Base-by-base conservation (phyloP, 805 yeast species). In the Starmerella geochares region DNA sequence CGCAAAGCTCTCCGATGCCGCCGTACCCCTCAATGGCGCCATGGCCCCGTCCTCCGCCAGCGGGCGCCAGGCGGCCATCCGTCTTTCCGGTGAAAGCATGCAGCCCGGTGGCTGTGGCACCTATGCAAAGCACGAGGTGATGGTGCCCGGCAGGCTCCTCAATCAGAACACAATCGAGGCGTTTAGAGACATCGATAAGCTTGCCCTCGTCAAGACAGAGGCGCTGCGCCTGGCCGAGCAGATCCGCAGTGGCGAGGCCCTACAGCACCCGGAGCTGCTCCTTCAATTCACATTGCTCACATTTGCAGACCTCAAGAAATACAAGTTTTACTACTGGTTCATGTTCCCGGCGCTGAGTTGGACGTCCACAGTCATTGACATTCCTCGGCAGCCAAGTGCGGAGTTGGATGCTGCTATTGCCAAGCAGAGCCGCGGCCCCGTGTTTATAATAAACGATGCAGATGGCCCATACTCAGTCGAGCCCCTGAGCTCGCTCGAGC, bases 241-340 rank as follows among this genome's bases (percentile, higher is more conserved):
- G 6, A 71, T 74, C 8, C 45, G 49, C 10, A 63, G 69, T 14
- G 67, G 66, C 25, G 55, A 64, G 0, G 65, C 69, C 3, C 55
- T 74, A 2, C 41, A 57, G 1, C 61, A 72, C 44, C 79, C 81
- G 0, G 58, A 69, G 0, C 23, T 65, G 4, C 62, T 80, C 25
- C 58, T 68, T 13, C 57, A 62, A 8, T 79, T 81, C 55, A 65
- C 67, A 4, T 57, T 84, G 1, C 67, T 88, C 25, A 73, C 87
- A 37, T 92, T 80, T 67, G 83, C 94, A 0, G 98, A 92, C 65
- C 73, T 92, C 62, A 92, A 92, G 64, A 86, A 83, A 66, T 88
- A 83, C 69, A 80, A 76, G 60, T 90, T 83, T 62, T 83, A 76
- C 60, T 88, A 92, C 66, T 94, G 99, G 98, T 75, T 85, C 55